phyloP scores from a whole-genome alignment of 1,284 basidiomycete species.

The Cystobasidiaceae sp. region DNA sequence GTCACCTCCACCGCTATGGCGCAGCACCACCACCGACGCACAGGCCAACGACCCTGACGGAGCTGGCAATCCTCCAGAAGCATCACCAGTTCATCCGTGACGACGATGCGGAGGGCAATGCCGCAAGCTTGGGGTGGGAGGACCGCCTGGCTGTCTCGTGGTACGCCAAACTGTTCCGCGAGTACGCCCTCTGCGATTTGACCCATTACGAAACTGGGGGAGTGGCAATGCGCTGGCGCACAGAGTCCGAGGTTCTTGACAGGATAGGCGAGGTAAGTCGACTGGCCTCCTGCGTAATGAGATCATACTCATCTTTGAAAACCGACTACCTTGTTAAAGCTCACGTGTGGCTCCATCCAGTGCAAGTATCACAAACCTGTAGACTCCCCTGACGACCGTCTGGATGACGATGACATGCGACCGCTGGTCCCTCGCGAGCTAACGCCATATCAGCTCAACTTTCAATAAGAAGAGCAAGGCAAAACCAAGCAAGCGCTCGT shows the following conservation, averaged over 20 bases:
- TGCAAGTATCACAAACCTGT: slow-evolving; percentile 60
- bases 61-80: slow-evolving; percentile 52
- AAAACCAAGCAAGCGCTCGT: slow-evolving; percentile 71
- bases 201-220: slow-evolving; percentile 92
- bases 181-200: slow-evolving; percentile 76
- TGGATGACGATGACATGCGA: slow-evolving; percentile 32
- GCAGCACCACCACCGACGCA: background rate
- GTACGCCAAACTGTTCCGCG: slow-evolving; percentile 76
- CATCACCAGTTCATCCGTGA: slow-evolving; percentile 66
- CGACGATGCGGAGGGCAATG: slow-evolving; percentile 50
- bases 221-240: slow-evolving; percentile 84
- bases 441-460: slow-evolving; percentile 67
- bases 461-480: slow-evolving; percentile 74
- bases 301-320: background rate
- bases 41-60: slow-evolving; percentile 39
- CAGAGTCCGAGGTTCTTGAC: slow-evolving; percentile 76
- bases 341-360: slow-evolving; percentile 76
- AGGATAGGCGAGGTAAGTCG: slow-evolving; percentile 67
- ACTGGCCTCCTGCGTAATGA: background rate
- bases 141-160: slow-evolving; percentile 64
- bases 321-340: slow-evolving; percentile 16
- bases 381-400: slow-evolving; percentile 30
- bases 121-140: slow-evolving; percentile 34
- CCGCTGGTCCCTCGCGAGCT: slow-evolving; percentile 36
- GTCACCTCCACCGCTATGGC: slow-evolving; percentile 30